Evolutionary conservation across 2,329 filamentous ascomycete genomes (phyloP).

Genomic region (Golovinomyces cichoracearum): DNA sequence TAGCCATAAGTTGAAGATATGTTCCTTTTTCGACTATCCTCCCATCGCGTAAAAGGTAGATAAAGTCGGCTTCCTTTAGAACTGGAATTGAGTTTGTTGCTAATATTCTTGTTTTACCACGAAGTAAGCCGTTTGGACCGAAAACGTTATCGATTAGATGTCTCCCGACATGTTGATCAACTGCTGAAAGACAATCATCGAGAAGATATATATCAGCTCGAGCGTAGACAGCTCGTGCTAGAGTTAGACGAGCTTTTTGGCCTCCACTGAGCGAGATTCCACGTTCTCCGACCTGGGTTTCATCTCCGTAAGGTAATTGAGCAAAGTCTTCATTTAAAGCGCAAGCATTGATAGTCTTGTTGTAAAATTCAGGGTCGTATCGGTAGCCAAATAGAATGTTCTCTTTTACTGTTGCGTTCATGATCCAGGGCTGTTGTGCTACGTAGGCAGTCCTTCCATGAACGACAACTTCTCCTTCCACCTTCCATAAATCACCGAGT

Average conservation of each 20-base stretch:
- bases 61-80: constrained; percentile 66
- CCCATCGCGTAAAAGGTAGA: constrained; percentile 61
- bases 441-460: constrained; percentile 73
- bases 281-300: constrained; percentile 87
- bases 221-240: constrained; percentile 86
- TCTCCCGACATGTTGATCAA: constrained; percentile 90
- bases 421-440: constrained; percentile 80
- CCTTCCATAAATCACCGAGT: constrained; percentile 77
- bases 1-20: constrained; percentile 70
- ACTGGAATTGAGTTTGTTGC: constrained; percentile 91
- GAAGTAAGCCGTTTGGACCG: constrained; percentile 56
- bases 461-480: constrained; percentile 56
- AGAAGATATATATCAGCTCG: constrained; percentile 88
- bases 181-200: constrained; percentile 81
- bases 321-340: constrained; percentile 75
- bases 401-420: constrained; percentile 91
- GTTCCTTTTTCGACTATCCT: constrained; percentile 69
- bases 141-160: constrained; percentile 90
- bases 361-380: constrained; percentile 83
- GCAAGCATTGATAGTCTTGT: constrained; percentile 74
- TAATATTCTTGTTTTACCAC: constrained; percentile 67
- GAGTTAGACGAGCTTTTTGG: constrained; percentile 76
- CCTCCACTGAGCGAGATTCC: constrained; percentile 90
- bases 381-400: constrained; percentile 93
- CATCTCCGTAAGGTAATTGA: constrained; percentile 79